These are phyloP conservation scores for Extremus antarcticus DNA, from an alignment of 495 filamentous ascomycete species.

Conservation along the genomic window DNA sequence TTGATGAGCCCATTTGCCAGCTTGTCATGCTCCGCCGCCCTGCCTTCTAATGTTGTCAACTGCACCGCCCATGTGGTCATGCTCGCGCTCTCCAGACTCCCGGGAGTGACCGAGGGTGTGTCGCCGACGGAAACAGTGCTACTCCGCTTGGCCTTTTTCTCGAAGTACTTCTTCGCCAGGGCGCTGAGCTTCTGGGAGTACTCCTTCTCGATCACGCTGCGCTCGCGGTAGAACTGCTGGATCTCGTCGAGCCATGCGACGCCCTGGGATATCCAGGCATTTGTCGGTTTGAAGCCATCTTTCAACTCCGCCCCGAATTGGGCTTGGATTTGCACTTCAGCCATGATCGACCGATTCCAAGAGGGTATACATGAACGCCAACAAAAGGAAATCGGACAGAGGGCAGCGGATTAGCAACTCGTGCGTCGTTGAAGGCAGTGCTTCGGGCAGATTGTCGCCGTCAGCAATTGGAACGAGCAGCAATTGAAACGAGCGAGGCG, in stretches of 20 bases:
- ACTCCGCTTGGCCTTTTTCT: conserved; percentile 88
- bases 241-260: conserved; percentile 95
- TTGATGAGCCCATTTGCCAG: conserved; percentile 63
- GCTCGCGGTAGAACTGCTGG: conserved; percentile 91
- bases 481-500: no score
- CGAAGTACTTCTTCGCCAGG: conserved; percentile 88
- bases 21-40: conserved; percentile 79
- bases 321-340: conserved; percentile 22
- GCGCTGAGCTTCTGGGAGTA: conserved; percentile 78
- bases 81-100: conserved; percentile 89
- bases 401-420: not conserved
- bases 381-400: not conserved
- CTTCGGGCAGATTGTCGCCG: no score
- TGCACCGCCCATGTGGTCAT: conserved; percentile 96
- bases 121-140: conserved; percentile 88
- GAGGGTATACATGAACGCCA: not conserved
- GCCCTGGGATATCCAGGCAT: conserved; percentile 78
- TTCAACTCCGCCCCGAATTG: conserved; percentile 24
- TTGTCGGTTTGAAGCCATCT: conserved; percentile 93
- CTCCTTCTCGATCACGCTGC: conserved; percentile 89
- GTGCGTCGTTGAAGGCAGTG: no score
- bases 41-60: conserved; percentile 74
- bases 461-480: no score
- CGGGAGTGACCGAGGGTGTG: conserved; percentile 82
- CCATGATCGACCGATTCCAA: conserved; percentile 11